Base-by-base conservation (phyloP, 2,329 filamentous ascomycete genomes). In the Phaeosphaeriaceae sp. region DNA sequence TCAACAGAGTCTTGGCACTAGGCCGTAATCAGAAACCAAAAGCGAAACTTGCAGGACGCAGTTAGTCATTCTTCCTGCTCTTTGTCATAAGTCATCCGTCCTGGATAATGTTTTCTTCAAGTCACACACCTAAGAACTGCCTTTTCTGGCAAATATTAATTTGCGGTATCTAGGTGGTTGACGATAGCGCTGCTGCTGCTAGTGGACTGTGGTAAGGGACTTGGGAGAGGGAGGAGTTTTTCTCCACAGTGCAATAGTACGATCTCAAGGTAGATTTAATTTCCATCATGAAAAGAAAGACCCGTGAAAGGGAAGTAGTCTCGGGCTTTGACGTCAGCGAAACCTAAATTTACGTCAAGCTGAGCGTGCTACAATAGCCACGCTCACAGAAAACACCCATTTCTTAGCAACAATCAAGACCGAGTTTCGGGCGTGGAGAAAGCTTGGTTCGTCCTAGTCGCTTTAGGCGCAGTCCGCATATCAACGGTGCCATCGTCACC, bases 51-150 rank as follows among this genome's bases (percentile, higher is more conserved):
- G 61, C 57, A 64, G 57, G 17, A 41, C 43, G 46, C 46, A 46
- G 45, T 60, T 61, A 63, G 60, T 64, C 60, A 63, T 51, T 56
- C 23, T 37, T 50, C 35, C n/a, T 34, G 36, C 26, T 45, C 51
- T 59, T 60, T 52, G 53, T 57, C 48, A 58, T n/a, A n/a, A n/a
- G n/a, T n/a, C n/a, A n/a, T n/a, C n/a, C n/a, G n/a, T 34, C 29
- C 29, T 32, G 34, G 35, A 50, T 46, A 28, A 43, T 37, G 42
- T 47, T 33, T 43, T 49, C 37, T 47, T 32, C 49, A 56, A 49
- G 36, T 29, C 8, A 33, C 43, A 48, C 43, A 34, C 48, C 46
- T 46, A 55, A 39, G 38, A 54, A 51, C 54, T 57, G 43, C 48
- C 50, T 33, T 8, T 52, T 53, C 23, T 26, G 23, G 23, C 6